These are phyloP conservation scores for Rosa persica DNA, from an alignment of 306 rosid genomes.

Conservation along the genomic window DNA sequence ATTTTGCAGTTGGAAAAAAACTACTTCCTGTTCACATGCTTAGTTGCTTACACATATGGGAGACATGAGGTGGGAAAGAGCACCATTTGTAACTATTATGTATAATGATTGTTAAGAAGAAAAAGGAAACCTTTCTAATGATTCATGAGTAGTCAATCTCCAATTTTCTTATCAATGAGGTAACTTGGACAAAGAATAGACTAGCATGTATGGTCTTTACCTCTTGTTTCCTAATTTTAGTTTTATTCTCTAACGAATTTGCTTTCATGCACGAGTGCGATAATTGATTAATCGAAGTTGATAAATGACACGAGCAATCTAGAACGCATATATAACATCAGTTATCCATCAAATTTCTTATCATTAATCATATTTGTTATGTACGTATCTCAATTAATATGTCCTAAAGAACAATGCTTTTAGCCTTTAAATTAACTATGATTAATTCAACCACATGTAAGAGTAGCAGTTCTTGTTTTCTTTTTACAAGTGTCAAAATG, in stretches of 20 bases:
- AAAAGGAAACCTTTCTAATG: not conserved
- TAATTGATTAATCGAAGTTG: not conserved
- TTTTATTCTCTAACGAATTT: not conserved
- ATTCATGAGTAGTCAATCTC: not conserved
- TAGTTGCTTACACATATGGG: not conserved
- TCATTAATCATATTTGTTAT: too few species aligned
- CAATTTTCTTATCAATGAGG: not conserved
- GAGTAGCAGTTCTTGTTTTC: too few species aligned
- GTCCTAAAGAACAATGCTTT: too few species aligned
- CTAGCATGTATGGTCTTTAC: not conserved
- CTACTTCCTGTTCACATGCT: not conserved
- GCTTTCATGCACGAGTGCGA: not conserved
- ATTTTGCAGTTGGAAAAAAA: not conserved
- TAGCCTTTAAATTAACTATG: too few species aligned
- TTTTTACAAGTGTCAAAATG: too few species aligned
- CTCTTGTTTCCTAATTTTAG: not conserved
- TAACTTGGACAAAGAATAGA: not conserved
- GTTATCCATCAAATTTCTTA: too few species aligned
- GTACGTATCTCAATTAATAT: too few species aligned
- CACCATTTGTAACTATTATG: not conserved
- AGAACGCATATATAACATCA: too few species aligned
- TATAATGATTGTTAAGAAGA: not conserved
- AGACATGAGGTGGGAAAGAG: not conserved
- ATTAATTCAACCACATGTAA: too few species aligned
- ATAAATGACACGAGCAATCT: too few species aligned